These are phyloP conservation scores for Malus sylvestris DNA, from an alignment of 306 rosid species.

Conservation along the genomic window DNA sequence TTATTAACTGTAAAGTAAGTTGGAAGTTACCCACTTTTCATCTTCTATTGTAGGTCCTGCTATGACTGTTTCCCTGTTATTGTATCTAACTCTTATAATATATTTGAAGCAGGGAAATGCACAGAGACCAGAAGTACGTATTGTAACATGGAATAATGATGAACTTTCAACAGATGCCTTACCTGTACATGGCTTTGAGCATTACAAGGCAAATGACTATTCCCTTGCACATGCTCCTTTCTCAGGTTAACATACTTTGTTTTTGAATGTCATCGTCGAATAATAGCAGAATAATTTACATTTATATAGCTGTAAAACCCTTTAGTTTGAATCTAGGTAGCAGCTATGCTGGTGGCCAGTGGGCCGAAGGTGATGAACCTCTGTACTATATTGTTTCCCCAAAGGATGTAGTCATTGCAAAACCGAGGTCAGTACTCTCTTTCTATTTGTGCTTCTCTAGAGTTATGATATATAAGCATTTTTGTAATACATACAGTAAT, in stretches of 20 bases:
- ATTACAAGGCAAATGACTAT: slow-evolving; percentile 96
- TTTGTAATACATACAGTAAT: background rate
- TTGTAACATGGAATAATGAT: slow-evolving; percentile 86
- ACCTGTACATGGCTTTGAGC: slow-evolving; percentile 95
- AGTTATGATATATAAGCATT: background rate
- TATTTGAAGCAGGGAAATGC: slow-evolving; percentile 80
- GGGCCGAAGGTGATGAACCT: slow-evolving; percentile 99
- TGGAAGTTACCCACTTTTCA: background rate
- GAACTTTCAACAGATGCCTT: slow-evolving; percentile 94
- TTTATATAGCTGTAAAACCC: slow-evolving; percentile 19
- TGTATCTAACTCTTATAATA: slow-evolving; percentile 24
- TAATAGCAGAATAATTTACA: slow-evolving; percentile 17
- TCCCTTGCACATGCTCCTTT: slow-evolving; percentile 98
- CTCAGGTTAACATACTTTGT: slow-evolving; percentile 62
- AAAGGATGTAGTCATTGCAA: slow-evolving; percentile 93
- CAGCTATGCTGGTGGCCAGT: slow-evolving; percentile 99
- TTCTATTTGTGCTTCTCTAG: background rate
- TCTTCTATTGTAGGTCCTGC: background rate
- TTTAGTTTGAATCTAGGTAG: slow-evolving; percentile 68
- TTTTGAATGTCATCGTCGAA: slow-evolving; percentile 22
- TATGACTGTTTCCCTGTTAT: background rate
- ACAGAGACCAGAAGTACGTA: slow-evolving; percentile 89
- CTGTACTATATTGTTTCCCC: slow-evolving; percentile 90
- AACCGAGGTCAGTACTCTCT: slow-evolving; percentile 67
- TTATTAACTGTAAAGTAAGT: background rate